Percentiles rank a stretch among this genome's conserved stretches.
These are phyloP conservation scores for Speleostelium caveatum DNA, from an alignment of 78 protist species.

Conservation along the genomic window DNA sequence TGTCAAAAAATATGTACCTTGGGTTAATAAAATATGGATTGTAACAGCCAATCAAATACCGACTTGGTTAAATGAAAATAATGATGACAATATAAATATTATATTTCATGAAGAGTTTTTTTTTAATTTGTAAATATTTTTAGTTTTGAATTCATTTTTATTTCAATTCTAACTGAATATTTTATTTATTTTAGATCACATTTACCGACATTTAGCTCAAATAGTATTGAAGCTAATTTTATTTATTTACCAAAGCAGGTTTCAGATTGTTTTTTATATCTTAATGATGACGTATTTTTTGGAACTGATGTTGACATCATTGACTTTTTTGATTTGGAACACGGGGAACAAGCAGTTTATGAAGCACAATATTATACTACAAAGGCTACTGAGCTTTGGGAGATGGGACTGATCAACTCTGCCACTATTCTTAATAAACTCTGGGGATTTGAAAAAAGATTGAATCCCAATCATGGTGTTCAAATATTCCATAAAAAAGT, in stretches of 20 bases:
- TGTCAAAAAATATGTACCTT: slow-evolving; percentile 48
- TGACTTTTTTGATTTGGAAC: slow-evolving; percentile 53
- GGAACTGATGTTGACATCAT: slow-evolving; percentile 8
- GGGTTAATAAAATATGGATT: slow-evolving; percentile 46
- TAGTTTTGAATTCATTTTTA: neutral
- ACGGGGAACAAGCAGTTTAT: slow-evolving; percentile 72
- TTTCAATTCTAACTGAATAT: neutral
- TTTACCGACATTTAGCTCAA: slow-evolving; percentile 51
- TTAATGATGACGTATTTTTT: slow-evolving; percentile 46
- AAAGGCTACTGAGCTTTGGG: too few relatives aligned
- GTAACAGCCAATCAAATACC: slow-evolving; percentile 37
- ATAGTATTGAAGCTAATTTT: slow-evolving; percentile 37
- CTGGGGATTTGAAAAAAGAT: too few relatives aligned
- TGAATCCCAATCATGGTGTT: slow-evolving; percentile 68
- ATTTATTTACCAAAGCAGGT: slow-evolving; percentile 43
- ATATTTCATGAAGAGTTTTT: slow-evolving; percentile 56
- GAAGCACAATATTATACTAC: too few relatives aligned
- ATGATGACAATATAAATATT: slow-evolving; percentile 10
- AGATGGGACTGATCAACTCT: too few relatives aligned
- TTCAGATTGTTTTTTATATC: slow-evolving; percentile 48
- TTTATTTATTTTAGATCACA: slow-evolving; percentile 17
- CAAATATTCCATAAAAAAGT: slow-evolving; percentile 30
- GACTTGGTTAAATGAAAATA: slow-evolving; percentile 39
- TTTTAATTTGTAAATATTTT: neutral
- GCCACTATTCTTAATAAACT: too few relatives aligned